Evolutionary conservation across 495 filamentous ascomycete species (phyloP), one percentile per base, ranked within the genome.

Genomic region (Penicillium dipodomyicola): DNA sequence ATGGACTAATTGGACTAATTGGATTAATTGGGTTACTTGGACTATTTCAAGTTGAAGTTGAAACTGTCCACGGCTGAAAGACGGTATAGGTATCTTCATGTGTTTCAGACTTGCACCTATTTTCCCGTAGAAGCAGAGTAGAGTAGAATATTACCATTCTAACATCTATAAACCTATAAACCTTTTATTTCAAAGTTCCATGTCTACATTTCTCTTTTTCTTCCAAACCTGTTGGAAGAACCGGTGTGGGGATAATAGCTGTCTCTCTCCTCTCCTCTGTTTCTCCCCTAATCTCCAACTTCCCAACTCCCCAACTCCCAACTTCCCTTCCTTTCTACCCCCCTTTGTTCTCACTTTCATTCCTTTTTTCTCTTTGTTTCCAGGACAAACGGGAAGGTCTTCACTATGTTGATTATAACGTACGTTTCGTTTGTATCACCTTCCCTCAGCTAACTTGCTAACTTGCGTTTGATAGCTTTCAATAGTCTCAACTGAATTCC

Each of bases 371-470:
- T 27, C 22, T 22, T 22, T 22, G 22, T 41, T 19, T 35, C 39
- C 39, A 14, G 23, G 9, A 4, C 45, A 32, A 43, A 54, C 32
- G 45, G n/a, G n/a, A 33, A 32, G 40, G n/a, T 43, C 39, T 44
- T 44, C 59, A 60, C 41, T 56, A 68, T 68, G 60, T 62, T 61
- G 33, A 50, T 48, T 49, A 55, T 52, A 49, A 37, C 52, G 63
- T 68, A 51, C 19, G 44, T 1, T 51, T 17, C 47, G 65, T 63
- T 61, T 63, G 63, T 53, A 39, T 4, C 7, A 20, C 45, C 40
- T 15, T 29, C 43, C 32, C n/a, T 45, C 46, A 40, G 39, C 63
- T 63, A 63, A 63, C 32, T 11, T 11, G 49, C 58, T 23, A 63
- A 63, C 32, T 11, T 11, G 49, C 58, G 56, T 64, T 62, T 59